Percentiles rank a stretch among this genome's conserved stretches.
These are phyloP conservation scores for Candida silvatica DNA, from an alignment of 805 yeast species.

Conservation along the genomic window DNA sequence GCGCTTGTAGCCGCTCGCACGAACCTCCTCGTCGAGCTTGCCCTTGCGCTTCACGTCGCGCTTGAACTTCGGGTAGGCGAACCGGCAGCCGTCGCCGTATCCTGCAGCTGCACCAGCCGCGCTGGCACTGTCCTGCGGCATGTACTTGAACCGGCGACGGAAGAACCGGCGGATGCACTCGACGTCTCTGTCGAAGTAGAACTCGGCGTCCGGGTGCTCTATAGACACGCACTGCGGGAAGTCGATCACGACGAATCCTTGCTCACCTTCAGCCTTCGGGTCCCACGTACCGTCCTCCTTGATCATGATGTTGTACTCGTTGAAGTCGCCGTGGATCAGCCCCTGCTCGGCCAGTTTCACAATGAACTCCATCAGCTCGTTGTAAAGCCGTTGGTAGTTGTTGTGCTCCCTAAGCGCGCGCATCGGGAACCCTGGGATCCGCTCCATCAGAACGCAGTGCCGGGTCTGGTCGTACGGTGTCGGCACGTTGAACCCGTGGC, in stretches of 20 bases:
- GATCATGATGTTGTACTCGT: slow-evolving; percentile 91
- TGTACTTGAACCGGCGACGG: slow-evolving; percentile 65
- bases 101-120: no score
- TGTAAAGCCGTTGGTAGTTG: slow-evolving; percentile 64
- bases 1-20: slow-evolving; percentile 78
- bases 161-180: slow-evolving; percentile 83
- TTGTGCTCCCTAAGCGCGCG: slow-evolving; percentile 66
- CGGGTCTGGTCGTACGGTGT: slow-evolving; percentile 82
- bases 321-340: slow-evolving; percentile 93
- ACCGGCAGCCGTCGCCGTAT: slow-evolving; percentile 69
- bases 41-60: slow-evolving; percentile 66
- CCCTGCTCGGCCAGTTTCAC: slow-evolving; percentile 83
- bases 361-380: slow-evolving; percentile 79
- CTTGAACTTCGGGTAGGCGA: slow-evolving; percentile 69
- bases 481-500: slow-evolving; percentile 81
- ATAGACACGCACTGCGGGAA: slow-evolving; percentile 97
- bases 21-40: slow-evolving; percentile 74
- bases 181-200: slow-evolving; percentile 87
- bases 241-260: slow-evolving; percentile 86
- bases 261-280: slow-evolving; percentile 31
- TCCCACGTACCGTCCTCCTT: slow-evolving; percentile 45
- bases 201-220: slow-evolving; percentile 82
- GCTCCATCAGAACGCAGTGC: slow-evolving; percentile 89
- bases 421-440: slow-evolving; percentile 87
- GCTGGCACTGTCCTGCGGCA: slow-evolving; percentile 67